Percentiles rank a stretch among this genome's conserved stretches.
phyloP scores from a whole-genome alignment of 768 basidiomycete species.

The Kwoniella shandongensis region DNA sequence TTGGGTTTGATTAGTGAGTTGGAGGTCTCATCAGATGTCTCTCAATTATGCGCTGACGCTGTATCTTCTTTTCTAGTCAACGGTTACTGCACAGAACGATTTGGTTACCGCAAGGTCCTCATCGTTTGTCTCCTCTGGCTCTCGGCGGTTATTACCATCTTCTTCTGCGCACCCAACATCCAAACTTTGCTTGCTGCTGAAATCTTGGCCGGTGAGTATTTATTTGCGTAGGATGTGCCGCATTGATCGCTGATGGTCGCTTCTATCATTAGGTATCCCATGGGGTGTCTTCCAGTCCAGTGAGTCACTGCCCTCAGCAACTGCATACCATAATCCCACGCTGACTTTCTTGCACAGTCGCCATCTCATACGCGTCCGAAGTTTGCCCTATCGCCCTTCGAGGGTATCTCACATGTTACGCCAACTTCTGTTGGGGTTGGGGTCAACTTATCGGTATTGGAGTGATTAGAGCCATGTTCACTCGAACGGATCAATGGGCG shows the following conservation, averaged over 20 bases:
- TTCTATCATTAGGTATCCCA: constrained; percentile 46
- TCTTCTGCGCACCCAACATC: constrained; percentile 40
- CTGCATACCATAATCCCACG: neutral
- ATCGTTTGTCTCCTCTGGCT: constrained; percentile 41
- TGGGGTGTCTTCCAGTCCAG: constrained; percentile 52
- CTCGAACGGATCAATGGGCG: constrained; percentile 42
- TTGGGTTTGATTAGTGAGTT: constrained; percentile 47
- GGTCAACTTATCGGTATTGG: constrained; percentile 51
- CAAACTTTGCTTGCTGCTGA: constrained; percentile 39
- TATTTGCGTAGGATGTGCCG: neutral
- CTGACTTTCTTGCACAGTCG: constrained; percentile 21
- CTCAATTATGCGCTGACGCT: neutral
- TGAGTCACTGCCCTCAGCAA: constrained; percentile 5
- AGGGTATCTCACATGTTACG: constrained; percentile 48
- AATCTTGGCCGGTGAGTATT: constrained; percentile 32
- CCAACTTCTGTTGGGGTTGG: constrained; percentile 54
- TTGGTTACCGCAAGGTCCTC: constrained; percentile 53
- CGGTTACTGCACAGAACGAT: constrained; percentile 52
- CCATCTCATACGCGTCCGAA: constrained; percentile 51
- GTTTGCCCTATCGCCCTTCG: constrained; percentile 51
- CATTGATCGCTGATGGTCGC: neutral
- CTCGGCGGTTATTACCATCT: constrained; percentile 42
- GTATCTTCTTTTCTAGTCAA: constrained; percentile 44
- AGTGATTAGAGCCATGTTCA: constrained; percentile 45
- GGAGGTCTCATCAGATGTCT: neutral